Percentiles rank a stretch among this genome's conserved stretches.
Evolutionary conservation across 257 asterid genomes (phyloP).

Genomic region (Nicotiana noctiflora): DNA sequence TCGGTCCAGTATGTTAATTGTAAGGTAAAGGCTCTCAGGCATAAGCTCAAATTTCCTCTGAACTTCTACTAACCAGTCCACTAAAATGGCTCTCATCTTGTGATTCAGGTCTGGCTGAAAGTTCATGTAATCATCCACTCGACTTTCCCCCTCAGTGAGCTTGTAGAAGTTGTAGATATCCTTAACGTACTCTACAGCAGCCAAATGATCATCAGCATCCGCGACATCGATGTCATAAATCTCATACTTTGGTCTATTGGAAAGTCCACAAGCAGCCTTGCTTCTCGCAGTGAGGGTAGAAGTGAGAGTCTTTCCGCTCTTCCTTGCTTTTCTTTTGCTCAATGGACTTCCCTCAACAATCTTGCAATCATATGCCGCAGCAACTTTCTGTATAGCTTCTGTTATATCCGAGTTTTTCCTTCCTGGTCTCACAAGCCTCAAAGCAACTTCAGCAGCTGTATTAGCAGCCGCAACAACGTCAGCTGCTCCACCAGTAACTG

Average conservation of each 20-base stretch:
- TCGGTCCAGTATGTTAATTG: slow-evolving; percentile 34
- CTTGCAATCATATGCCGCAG: too few relatives aligned
- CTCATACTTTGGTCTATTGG: too few relatives aligned
- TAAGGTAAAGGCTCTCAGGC: slow-evolving; percentile 46
- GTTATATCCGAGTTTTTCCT: too few relatives aligned
- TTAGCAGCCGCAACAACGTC: slow-evolving; percentile 89
- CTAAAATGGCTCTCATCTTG: slow-evolving; percentile 50
- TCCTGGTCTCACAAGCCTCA: slow-evolving; percentile 91
- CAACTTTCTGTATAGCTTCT: too few relatives aligned
- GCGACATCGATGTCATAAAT: too few relatives aligned
- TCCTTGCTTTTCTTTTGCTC: too few relatives aligned
- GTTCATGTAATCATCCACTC: slow-evolving; percentile 34
- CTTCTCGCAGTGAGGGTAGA: too few relatives aligned
- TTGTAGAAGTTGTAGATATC: slow-evolving; percentile 67
- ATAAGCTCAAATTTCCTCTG: slow-evolving; percentile 44
- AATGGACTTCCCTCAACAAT: too few relatives aligned
- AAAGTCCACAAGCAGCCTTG: too few relatives aligned
- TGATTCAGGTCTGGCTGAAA: slow-evolving; percentile 44
- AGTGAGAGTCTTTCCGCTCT: too few relatives aligned
- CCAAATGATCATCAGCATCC: too few relatives aligned
- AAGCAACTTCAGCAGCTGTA: slow-evolving; percentile 93
- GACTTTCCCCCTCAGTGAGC: slow-evolving; percentile 49
- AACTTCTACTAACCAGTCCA: slow-evolving; percentile 50
- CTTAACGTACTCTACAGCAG: slow-evolving; percentile 66
- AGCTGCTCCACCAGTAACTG: slow-evolving; percentile 78